Conservation (phyloP, 2,329 filamentous ascomycete genomes). For the Penicillium expansum region DNA sequence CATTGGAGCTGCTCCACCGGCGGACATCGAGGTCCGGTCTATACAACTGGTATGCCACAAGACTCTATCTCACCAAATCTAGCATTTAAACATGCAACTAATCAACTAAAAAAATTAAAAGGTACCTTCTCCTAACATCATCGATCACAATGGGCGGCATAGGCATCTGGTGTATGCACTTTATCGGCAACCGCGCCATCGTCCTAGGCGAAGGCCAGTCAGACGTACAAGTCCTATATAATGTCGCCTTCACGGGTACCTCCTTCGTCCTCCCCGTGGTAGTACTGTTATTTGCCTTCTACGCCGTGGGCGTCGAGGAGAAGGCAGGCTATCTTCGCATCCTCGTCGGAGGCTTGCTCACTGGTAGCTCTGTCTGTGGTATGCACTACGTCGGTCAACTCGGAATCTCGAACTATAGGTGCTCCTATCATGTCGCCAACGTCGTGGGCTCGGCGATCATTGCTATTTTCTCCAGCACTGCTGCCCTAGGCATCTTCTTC, state of each 20-base stretch:
- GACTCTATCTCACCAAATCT: not conserved
- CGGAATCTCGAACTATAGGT: constrained; percentile 73
- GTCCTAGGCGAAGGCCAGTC: constrained; percentile 62
- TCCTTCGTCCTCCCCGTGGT: constrained; percentile 78
- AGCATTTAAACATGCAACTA: not conserved
- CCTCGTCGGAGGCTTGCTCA: constrained; percentile 62
- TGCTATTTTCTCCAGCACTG: constrained; percentile 67
- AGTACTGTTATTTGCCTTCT: constrained; percentile 70
- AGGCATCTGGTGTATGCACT: constrained; percentile 77
- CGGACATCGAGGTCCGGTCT: constrained; percentile 66
- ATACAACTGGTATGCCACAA: constrained; percentile 62
- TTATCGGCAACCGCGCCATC: constrained; percentile 78
- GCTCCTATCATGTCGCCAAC: constrained; percentile 58
- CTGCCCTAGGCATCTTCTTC: constrained; percentile 74
- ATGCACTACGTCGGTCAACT: constrained; percentile 90
- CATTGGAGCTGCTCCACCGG: constrained; percentile 76
- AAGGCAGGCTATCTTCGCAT: constrained; percentile 59
- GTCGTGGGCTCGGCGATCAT: constrained; percentile 70
- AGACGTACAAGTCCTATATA: constrained; percentile 71
- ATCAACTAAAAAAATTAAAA: constrained; percentile 27
- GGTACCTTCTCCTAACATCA: constrained; percentile 62
- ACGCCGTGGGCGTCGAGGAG: constrained; percentile 62
- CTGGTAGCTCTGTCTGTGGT: constrained; percentile 72
- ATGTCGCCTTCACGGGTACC: constrained; percentile 65
- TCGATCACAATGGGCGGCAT: constrained; percentile 72